A percentile compares a stretch with the other conserved stretches of the same genome.
phyloP scores from a whole-genome alignment of 1,284 basidiomycete genomes.

The Ceratobasidium sp. region DNA sequence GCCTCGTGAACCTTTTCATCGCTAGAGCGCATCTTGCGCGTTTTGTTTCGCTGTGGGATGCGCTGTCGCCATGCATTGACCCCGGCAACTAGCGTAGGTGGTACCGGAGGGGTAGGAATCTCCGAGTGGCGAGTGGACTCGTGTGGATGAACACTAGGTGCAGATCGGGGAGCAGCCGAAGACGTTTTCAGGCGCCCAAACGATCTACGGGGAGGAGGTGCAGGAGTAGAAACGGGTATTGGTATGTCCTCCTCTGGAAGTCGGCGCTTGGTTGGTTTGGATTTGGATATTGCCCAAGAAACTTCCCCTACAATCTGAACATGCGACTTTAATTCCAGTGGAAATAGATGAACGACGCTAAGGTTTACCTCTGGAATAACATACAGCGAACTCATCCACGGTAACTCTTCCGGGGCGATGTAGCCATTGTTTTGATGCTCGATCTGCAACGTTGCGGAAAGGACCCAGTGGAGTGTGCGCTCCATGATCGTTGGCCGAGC shows the following conservation, averaged over 20 bases:
- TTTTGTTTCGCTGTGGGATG: slow-evolving; percentile 38
- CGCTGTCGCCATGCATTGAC: slow-evolving; percentile 44
- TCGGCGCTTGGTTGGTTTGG: slow-evolving; percentile 38
- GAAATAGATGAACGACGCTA: not conserved
- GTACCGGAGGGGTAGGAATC: not conserved
- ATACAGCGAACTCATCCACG: slow-evolving; percentile 43
- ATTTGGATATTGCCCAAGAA: slow-evolving; percentile 34
- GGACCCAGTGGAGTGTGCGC: slow-evolving; percentile 42
- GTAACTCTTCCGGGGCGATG: slow-evolving; percentile 32
- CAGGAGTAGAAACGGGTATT: slow-evolving; percentile 1
- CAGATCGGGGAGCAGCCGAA: not conserved
- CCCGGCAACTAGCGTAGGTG: slow-evolving; percentile 38
- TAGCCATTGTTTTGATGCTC: slow-evolving; percentile 40
- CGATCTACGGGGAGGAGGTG: not conserved
- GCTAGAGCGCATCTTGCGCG: slow-evolving; percentile 31
- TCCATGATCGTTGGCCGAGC: slow-evolving; percentile 40
- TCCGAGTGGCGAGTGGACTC: slow-evolving; percentile 22
- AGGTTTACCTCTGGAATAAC: slow-evolving; percentile 35
- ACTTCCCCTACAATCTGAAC: slow-evolving; percentile 38
- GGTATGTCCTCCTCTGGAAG: slow-evolving; percentile 26
- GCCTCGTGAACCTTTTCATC: slow-evolving; percentile 13
- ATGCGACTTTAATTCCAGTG: not conserved
- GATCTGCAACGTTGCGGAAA: slow-evolving; percentile 41
- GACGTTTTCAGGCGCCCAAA: slow-evolving; percentile 20
- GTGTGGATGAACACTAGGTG: slow-evolving; percentile 3